phyloP scores from a whole-genome alignment of 2,329 filamentous ascomycete genomes.

The Arthrobotrys entomopaga region DNA sequence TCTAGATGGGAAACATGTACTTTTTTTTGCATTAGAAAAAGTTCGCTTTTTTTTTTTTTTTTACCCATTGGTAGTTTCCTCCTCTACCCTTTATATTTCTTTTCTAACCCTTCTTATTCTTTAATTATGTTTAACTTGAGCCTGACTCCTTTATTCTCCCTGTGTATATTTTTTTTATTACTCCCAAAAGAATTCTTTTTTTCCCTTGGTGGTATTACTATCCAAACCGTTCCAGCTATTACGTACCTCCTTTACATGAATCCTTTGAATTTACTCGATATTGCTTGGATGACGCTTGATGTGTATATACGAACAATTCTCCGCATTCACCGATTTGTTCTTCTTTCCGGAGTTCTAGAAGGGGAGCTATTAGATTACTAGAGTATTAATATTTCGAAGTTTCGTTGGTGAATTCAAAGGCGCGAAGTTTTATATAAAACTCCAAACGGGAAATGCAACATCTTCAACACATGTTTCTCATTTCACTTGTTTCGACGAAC shows the following conservation, averaged over 20 bases:
- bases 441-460: slow-evolving; percentile 6
- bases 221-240: background rate
- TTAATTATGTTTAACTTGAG: slow-evolving; percentile 51
- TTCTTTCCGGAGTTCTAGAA: too few species aligned
- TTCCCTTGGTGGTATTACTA: slow-evolving; percentile 26
- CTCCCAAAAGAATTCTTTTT: slow-evolving; percentile 42
- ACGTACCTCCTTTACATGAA: background rate
- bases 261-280: slow-evolving; percentile 6
- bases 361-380: too few species aligned
- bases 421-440: too few species aligned
- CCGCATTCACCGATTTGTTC: slow-evolving; percentile 14
- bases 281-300: slow-evolving; percentile 9
- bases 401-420: too few species aligned
- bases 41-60: slow-evolving; percentile 33
- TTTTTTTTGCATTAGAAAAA: slow-evolving; percentile 54
- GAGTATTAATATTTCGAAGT: too few species aligned
- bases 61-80: slow-evolving; percentile 7
- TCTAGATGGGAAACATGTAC: slow-evolving; percentile 53
- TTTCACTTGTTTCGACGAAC: too few species aligned
- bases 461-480: background rate
- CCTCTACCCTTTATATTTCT: slow-evolving; percentile 37
- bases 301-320: slow-evolving; percentile 37
- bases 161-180: slow-evolving; percentile 48
- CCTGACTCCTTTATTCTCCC: slow-evolving; percentile 50
- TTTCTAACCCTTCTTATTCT: slow-evolving; percentile 25